Evolutionary conservation across 352 stramenopile genomes (phyloP).

Genomic region (Phytophthora litchii): DNA sequence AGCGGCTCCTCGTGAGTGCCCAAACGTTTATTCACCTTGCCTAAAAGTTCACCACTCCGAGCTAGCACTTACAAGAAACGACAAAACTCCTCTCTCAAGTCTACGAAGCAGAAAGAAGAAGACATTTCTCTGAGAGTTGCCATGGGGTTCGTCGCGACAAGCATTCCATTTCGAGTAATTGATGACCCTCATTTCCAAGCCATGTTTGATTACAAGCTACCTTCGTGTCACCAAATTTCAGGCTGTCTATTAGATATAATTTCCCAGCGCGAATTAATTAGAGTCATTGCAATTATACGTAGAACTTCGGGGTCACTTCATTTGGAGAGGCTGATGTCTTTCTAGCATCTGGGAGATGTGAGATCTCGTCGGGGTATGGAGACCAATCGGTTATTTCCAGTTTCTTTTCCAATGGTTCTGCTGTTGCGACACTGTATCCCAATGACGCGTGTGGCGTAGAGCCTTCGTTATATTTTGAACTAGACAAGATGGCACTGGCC

Average conservation of each 20-base stretch:
- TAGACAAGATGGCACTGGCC: slow-evolving; percentile 10
- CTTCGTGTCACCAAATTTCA: slow-evolving; percentile 5
- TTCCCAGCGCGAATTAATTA: background rate
- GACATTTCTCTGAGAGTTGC: background rate
- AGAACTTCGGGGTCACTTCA: no score
- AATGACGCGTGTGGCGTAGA: slow-evolving; percentile 19
- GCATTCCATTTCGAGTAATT: slow-evolving; percentile 1
- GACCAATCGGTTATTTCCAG: slow-evolving; percentile 18
- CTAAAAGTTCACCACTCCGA: no score
- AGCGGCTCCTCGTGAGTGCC: no score
- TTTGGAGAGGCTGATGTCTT: slow-evolving; percentile 22
- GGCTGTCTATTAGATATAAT: background rate
- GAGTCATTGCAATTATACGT: background rate
- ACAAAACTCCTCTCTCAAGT: no score
- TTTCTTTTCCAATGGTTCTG: slow-evolving; percentile 25
- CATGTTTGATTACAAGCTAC: slow-evolving; percentile 9
- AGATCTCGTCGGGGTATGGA: slow-evolving; percentile 21
- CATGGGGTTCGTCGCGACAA: background rate
- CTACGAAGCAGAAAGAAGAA: no score
- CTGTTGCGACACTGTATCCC: slow-evolving; percentile 15
- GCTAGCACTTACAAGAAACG: no score
- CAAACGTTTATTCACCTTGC: no score
- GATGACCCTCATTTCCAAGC: background rate
- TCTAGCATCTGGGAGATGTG: slow-evolving; percentile 15
- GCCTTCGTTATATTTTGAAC: slow-evolving; percentile 21